Evolutionary conservation across 441 rosid species (phyloP), one percentile per base, ranked within the genome.

Genomic region (Euphorbia corollata): DNA sequence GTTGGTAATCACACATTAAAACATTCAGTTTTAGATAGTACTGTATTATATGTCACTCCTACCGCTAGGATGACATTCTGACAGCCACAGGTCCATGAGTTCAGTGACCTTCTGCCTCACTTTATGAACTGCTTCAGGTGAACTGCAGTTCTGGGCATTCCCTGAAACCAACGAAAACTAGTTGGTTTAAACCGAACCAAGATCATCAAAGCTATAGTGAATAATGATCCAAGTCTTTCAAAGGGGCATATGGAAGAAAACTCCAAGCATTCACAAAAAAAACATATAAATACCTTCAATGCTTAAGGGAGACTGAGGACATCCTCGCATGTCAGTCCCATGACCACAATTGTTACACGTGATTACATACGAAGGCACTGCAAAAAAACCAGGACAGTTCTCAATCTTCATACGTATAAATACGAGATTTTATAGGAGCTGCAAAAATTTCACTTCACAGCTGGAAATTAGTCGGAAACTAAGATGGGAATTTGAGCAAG

Each of bases 261-360:
- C 32, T 27, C 41, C 67, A 16, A 57, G 61, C 34, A 59, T 19
- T 4, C 3, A 13, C 3, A 54, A 4, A 1, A 27, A 36, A 36
- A 36, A 59, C 2, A 51, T 20, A 24, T 55, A 4, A n/a, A 27
- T 83, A 93, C 97, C 96, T 91, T 89, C 96, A 62, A 68, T 82
- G 77, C 69, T 43, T 74, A 86, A 56, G 41, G 93, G 96, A 77
- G 93, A 69, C 57, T 93, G 99, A 63, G 97, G 99, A 65, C 99
- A 91, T 67, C 97, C 99, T 69, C 95, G 84, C 81, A 91, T 66
- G 72, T 93, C 99, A 79, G 89, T 82, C 78, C 97, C 97, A 78
- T 93, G 96, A 54, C 96, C 97, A 63, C 99, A 93, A 71, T 87
- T 93, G 64, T 87, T 85, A 62, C 99, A 93, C 27, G 85, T 67